A percentile compares a stretch with the other conserved stretches of the same genome.
Evolutionary conservation across 495 filamentous ascomycete genomes (phyloP).

Genomic region (Aspergillus cristatus): DNA sequence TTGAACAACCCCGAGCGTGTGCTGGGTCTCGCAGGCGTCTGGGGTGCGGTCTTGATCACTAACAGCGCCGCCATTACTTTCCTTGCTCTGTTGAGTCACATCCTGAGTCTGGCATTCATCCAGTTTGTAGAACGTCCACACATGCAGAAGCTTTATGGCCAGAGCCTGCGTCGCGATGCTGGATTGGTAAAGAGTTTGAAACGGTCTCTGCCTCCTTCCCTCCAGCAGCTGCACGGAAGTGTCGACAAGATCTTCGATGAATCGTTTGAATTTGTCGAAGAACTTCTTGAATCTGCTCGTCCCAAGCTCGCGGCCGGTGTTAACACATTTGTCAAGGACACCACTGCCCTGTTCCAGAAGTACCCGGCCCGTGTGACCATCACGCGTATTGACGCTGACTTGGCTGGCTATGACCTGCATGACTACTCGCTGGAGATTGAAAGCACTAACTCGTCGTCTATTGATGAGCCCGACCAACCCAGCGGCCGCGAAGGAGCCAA

Average conservation of each 20-base stretch:
- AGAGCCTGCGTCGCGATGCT: slow-evolving; percentile 72
- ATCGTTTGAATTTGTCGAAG: slow-evolving; percentile 79
- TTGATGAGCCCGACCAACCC: slow-evolving; percentile 37
- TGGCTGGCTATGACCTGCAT: slow-evolving; percentile 74
- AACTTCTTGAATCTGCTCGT: slow-evolving; percentile 78
- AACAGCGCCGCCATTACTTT: slow-evolving; percentile 75
- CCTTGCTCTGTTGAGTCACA: slow-evolving; percentile 75
- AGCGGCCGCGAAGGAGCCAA: slow-evolving; percentile 43
- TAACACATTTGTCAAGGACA: slow-evolving; percentile 78
- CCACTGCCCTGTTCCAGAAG: slow-evolving; percentile 76
- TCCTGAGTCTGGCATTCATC: slow-evolving; percentile 78
- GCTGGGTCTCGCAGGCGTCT: slow-evolving; percentile 88
- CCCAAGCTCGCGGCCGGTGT: slow-evolving; percentile 83
- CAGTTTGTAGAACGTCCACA: slow-evolving; percentile 92
- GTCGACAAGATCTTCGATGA: slow-evolving; percentile 82
- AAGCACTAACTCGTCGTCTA: slow-evolving; percentile 47
- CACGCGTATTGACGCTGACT: slow-evolving; percentile 67
- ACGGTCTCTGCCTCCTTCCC: slow-evolving; percentile 74
- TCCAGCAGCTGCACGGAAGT: slow-evolving; percentile 66
- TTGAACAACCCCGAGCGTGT: slow-evolving; percentile 96
- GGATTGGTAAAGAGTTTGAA: slow-evolving; percentile 86
- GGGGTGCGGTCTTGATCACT: slow-evolving; percentile 90
- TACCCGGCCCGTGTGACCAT: slow-evolving; percentile 86
- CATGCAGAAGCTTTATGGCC: slow-evolving; percentile 96
- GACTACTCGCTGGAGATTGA: slow-evolving; percentile 73